Percentiles rank a stretch among this genome's conserved stretches.
Conservation (phyloP, 2,329 filamentous ascomycete genomes). For the Calonectria pauciramosa region DNA sequence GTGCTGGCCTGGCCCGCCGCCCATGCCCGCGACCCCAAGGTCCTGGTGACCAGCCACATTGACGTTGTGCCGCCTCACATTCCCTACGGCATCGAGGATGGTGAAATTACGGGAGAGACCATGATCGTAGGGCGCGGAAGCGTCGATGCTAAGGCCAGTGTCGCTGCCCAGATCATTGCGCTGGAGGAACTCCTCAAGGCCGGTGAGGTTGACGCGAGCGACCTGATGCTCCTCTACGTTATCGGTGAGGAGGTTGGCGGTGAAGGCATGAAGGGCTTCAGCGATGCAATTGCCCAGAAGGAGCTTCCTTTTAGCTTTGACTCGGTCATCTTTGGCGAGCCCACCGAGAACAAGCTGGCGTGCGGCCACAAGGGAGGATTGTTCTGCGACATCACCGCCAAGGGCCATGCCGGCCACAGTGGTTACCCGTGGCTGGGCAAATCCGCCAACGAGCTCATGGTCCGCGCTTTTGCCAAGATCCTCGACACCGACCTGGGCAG, state of each 20-base stretch:
- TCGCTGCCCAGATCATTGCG: slow-evolving; percentile 82
- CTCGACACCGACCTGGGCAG: slow-evolving; percentile 79
- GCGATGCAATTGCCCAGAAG: slow-evolving; percentile 50
- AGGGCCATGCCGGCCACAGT: slow-evolving; percentile 85
- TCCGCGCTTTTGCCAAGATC: slow-evolving; percentile 78
- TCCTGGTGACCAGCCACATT: slow-evolving; percentile 85
- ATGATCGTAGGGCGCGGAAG: slow-evolving; percentile 80
- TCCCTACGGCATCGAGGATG: slow-evolving; percentile 72
- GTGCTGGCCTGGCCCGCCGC: slow-evolving; percentile 76
- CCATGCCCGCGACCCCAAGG: slow-evolving; percentile 63
- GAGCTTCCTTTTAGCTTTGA: slow-evolving; percentile 60
- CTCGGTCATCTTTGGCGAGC: slow-evolving; percentile 91
- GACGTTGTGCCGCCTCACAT: slow-evolving; percentile 83
- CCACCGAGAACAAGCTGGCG: slow-evolving; percentile 88
- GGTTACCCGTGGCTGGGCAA: slow-evolving; percentile 93
- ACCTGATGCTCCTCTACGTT: slow-evolving; percentile 74
- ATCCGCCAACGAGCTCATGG: slow-evolving; percentile 85
- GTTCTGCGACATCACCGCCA: slow-evolving; percentile 75
- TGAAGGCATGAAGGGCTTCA: slow-evolving; percentile 80
- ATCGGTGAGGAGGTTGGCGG: slow-evolving; percentile 88
- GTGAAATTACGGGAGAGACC: slow-evolving; percentile 58
- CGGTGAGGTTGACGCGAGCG: slow-evolving; percentile 57
- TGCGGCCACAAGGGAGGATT: slow-evolving; percentile 92
- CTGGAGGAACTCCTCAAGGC: slow-evolving; percentile 66
- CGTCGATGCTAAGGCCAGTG: slow-evolving; percentile 78